Evolutionary conservation across 768 basidiomycete species (phyloP).

Genomic region (Auricularia auricula-judae): DNA sequence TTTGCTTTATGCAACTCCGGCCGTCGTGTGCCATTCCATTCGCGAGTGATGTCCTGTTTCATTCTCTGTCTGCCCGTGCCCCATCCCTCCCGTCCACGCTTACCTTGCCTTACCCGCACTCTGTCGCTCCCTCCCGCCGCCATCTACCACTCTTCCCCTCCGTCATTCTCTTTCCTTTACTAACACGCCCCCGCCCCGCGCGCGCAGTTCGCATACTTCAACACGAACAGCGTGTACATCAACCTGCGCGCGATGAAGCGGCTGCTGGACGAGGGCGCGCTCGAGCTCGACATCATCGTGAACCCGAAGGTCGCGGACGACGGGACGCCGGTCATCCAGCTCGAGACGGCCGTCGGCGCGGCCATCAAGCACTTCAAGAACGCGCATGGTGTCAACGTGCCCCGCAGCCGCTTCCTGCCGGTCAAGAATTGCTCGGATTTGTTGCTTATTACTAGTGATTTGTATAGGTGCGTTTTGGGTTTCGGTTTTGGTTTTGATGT

Average conservation of each 20-base stretch:
- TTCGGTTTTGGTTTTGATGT: too few relatives aligned
- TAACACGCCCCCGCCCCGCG: too few relatives aligned
- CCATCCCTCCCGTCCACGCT: too few relatives aligned
- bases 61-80: background rate
- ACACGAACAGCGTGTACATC: constrained; percentile 78
- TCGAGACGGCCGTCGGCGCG: constrained; percentile 88
- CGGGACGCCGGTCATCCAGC: constrained; percentile 24
- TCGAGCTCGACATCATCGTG: constrained; percentile 93
- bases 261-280: constrained; percentile 73
- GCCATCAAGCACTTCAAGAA: constrained; percentile 90
- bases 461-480: constrained; percentile 45
- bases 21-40: too few relatives aligned
- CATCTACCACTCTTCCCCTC: too few relatives aligned
- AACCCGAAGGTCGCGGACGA: constrained; percentile 55
- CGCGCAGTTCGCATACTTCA: constrained; percentile 85
- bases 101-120: too few relatives aligned
- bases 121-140: too few relatives aligned
- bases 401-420: constrained; percentile 87
- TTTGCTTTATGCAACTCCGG: too few relatives aligned
- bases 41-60: background rate
- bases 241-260: constrained; percentile 72
- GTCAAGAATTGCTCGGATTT: constrained; percentile 83
- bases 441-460: constrained; percentile 82
- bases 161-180: too few relatives aligned
- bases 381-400: constrained; percentile 90